Percentiles rank a stretch among this genome's conserved stretches.
Conservation (phyloP, 176 grass and related monocot genomes). For the Canna indica region DNA sequence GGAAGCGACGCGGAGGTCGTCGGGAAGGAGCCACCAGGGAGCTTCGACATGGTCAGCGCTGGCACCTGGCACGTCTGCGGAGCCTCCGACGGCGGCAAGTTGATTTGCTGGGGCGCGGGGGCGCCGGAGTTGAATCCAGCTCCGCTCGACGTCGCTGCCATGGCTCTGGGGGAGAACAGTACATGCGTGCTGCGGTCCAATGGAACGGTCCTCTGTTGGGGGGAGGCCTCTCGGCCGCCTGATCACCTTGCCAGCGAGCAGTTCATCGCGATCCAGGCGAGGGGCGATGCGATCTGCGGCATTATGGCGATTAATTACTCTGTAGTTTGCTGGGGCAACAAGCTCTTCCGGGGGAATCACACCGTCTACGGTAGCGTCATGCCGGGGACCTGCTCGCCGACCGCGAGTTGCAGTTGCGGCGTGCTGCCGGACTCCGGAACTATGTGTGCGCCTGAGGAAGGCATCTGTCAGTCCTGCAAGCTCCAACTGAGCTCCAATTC, state of each 20-base stretch:
- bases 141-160: slow-evolving; percentile 14
- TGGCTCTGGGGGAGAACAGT: slow-evolving; percentile 47
- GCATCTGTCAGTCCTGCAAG: slow-evolving; percentile 39
- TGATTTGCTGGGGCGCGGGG: slow-evolving; percentile 56
- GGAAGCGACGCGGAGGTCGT: slow-evolving; percentile 16
- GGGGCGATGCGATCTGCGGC: slow-evolving; percentile 58
- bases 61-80: slow-evolving; percentile 50
- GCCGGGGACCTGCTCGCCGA: slow-evolving; percentile 45
- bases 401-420: slow-evolving; percentile 17
- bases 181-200: slow-evolving; percentile 44
- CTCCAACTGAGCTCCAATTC: background rate
- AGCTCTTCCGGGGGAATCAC: slow-evolving; percentile 8
- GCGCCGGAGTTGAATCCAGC: background rate
- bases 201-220: slow-evolving; percentile 40
- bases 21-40: background rate
- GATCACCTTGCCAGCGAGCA: background rate
- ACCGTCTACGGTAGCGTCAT: slow-evolving; percentile 31
- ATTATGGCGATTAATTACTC: slow-evolving; percentile 38
- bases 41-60: slow-evolving; percentile 24
- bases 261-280: slow-evolving; percentile 53
- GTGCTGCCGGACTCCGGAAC: slow-evolving; percentile 22
- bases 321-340: slow-evolving; percentile 61
- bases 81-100: slow-evolving; percentile 14
- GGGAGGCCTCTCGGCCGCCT: slow-evolving; percentile 20
- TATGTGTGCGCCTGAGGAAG: slow-evolving; percentile 34